These are phyloP conservation scores for Arthroderma sp. DNA, from an alignment of 2,329 filamentous ascomycete species.

Conservation along the genomic window DNA sequence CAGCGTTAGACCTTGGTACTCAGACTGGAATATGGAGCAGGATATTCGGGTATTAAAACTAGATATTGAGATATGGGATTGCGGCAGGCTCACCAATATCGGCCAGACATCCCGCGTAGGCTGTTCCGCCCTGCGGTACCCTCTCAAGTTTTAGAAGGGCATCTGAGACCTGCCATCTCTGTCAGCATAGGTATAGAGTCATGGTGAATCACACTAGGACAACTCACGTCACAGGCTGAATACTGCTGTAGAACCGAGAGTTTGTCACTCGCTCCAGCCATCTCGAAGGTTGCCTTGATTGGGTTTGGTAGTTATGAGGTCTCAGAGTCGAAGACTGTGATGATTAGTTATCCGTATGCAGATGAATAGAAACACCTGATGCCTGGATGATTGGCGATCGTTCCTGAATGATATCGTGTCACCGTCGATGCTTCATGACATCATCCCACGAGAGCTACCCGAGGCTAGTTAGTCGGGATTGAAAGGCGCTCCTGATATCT, in stretches of 20 bases:
- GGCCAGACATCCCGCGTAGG: conserved; percentile 52
- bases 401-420: too few relatives aligned
- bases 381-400: too few relatives aligned
- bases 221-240: conserved; percentile 31
- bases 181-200: conserved; percentile 1
- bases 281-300: too few relatives aligned
- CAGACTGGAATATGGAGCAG: not conserved
- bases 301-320: too few relatives aligned
- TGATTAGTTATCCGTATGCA: too few relatives aligned
- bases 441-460: too few relatives aligned
- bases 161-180: conserved; percentile 47
- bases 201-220: not conserved
- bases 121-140: conserved; percentile 28
- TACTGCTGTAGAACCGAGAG: conserved; percentile 22
- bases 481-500: too few relatives aligned
- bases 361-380: too few relatives aligned
- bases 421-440: too few relatives aligned
- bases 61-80: not conserved
- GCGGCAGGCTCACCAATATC: conserved; percentile 40
- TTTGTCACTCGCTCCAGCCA: conserved; percentile 18
- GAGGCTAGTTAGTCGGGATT: too few relatives aligned
- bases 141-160: conserved; percentile 55
- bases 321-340: too few relatives aligned
- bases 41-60: not conserved
- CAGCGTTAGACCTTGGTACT: not conserved